A percentile compares a stretch with the other conserved stretches of the same genome.
Conservation (phyloP, 192 early-diverging fungal species). For the Coemansia sp. region DNA sequence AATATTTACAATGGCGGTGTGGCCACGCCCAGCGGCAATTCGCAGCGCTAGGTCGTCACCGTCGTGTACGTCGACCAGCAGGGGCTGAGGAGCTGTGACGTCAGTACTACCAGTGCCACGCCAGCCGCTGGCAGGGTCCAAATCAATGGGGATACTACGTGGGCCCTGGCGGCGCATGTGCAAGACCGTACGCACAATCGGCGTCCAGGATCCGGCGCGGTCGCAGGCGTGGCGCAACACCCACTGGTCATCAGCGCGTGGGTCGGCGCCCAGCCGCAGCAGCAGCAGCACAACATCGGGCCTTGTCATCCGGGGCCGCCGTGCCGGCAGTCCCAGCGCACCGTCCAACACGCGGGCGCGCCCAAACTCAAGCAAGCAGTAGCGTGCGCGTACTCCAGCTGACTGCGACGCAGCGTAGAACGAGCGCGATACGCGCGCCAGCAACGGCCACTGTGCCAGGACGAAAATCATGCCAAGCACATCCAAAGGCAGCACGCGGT, state of each 20-base stretch:
- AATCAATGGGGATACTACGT: neutral
- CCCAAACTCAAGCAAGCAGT: slow-evolving; percentile 45
- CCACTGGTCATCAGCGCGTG: slow-evolving; percentile 50
- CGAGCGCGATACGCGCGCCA: slow-evolving; percentile 31
- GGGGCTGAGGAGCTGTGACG: neutral
- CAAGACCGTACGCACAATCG: slow-evolving; percentile 34
- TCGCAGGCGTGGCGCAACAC: slow-evolving; percentile 45
- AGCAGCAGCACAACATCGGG: slow-evolving; percentile 46
- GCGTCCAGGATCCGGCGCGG: slow-evolving; percentile 21
- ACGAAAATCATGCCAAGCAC: slow-evolving; percentile 50
- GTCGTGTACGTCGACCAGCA: slow-evolving; percentile 32
- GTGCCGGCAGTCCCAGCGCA: slow-evolving; percentile 24
- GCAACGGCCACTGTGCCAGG: slow-evolving; percentile 50
- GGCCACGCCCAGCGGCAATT: slow-evolving; percentile 33
- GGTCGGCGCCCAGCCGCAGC: slow-evolving; percentile 48
- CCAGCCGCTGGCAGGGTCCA: neutral
- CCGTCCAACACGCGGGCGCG: slow-evolving; percentile 37
- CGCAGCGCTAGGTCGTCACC: slow-evolving; percentile 39
- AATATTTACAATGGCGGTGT: slow-evolving; percentile 10
- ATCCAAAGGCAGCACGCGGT: slow-evolving; percentile 44
- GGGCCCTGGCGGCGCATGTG: slow-evolving; percentile 1
- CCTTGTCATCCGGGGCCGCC: slow-evolving; percentile 33
- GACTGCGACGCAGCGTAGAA: slow-evolving; percentile 38
- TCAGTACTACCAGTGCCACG: neutral
- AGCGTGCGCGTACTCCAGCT: slow-evolving; percentile 40